Evolutionary conservation across 1,284 basidiomycete species (phyloP), one percentile per base, ranked within the genome.

Genomic region (Boletellus deceptivus): DNA sequence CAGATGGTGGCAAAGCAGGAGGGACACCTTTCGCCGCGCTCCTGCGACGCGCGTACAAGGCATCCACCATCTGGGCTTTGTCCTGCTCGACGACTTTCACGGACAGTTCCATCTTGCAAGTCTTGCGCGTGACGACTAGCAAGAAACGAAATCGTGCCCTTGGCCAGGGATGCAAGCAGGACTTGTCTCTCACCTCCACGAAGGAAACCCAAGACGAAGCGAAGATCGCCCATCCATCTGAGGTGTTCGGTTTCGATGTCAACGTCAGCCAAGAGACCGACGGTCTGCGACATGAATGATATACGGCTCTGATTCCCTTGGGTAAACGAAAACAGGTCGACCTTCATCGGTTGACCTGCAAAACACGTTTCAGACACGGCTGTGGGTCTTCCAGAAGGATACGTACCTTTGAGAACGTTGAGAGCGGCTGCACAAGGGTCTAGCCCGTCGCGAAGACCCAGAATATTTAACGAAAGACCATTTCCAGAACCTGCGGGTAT

Each of bases 191-290:
- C 60, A 86, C 86, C 60, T 60, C 88, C 91, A 47, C 83, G 78
- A 2, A 98, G 62, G 65, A 86, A 88, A 4, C 95, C 94, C 47
- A 86, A 75, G n/a, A 90, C 65, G 70, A 98, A 99, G 2, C 96
- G 85, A 8, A 81, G 76, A 65, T 93, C 90, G n/a, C 96, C 96
- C 81, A 99, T 86, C 84, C 92, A 97, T 3, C 96, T 82, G 41
- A 95, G 69, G 60, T 90, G 73, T 53, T 98, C 94, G 0, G 94
- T 98, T 16, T 91, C 87, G 41, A 91, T 70, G 67, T 96, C 93
- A 25, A 95, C 61, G 61, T 98, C 94, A 9, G 95, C 93, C 84
- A 97, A 91, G 31, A 99, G 76, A 0, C 96, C 96, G 17, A 94
- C 70, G 0, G 91, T 83, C 67, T 92, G 87, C 0, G 91, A 86